phyloP scores from a whole-genome alignment of 352 stramenopile genomes.

The Globisporangium nunn region DNA sequence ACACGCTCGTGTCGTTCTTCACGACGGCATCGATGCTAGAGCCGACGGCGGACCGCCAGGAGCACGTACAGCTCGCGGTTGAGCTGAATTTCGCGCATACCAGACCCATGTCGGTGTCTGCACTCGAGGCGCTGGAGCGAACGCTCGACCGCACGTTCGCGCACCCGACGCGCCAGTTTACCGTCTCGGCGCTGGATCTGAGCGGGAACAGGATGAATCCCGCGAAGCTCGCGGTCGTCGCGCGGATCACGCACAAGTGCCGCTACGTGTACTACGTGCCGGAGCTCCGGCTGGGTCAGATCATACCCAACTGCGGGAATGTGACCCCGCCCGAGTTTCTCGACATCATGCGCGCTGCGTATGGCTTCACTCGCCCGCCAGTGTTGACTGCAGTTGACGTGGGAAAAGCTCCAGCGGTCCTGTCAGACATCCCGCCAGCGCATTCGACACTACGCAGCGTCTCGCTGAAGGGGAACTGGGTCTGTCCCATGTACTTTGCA shows the following conservation, averaged over 20 bases:
- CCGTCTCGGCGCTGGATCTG: conserved; percentile 4
- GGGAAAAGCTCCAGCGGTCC: neutral
- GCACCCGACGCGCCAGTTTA: conserved; percentile 2
- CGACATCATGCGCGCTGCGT: conserved; percentile 3
- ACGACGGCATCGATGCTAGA: neutral
- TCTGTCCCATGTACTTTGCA: conserved; percentile 1
- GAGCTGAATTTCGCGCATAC: neutral
- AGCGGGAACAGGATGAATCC: conserved; percentile 1
- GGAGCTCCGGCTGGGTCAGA: conserved; percentile 1
- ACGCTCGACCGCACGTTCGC: conserved; percentile 2
- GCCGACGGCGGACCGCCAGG: no score
- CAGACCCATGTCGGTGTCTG: neutral
- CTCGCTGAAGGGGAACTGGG: neutral
- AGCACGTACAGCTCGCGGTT: neutral
- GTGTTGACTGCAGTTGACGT: neutral
- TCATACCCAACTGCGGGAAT: neutral
- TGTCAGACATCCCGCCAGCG: no score
- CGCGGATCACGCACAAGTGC: conserved; percentile 7
- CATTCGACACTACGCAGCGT: neutral
- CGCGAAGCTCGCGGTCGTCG: conserved; percentile 5
- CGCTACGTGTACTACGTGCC: neutral
- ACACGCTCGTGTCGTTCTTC: neutral
- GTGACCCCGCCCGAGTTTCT: conserved; percentile 1
- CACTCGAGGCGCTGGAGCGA: conserved; percentile 1
- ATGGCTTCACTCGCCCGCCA: neutral